Conservation (phyloP, 768 basidiomycete genomes). For the Dentipellis fragilis region DNA sequence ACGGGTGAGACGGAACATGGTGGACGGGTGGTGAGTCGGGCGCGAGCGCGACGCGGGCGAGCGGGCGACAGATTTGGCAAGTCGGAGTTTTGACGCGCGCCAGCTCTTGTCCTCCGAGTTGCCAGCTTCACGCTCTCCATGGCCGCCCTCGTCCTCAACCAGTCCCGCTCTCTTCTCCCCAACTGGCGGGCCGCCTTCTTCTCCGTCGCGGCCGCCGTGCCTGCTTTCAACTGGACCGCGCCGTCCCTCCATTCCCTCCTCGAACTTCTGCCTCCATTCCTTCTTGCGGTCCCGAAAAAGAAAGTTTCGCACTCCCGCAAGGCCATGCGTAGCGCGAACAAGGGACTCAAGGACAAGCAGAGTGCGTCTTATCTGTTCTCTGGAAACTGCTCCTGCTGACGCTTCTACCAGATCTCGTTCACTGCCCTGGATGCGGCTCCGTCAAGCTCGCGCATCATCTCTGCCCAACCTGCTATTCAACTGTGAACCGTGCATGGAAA, state of each 20-base stretch:
- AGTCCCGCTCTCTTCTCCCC: constrained; percentile 15
- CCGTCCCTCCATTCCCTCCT: constrained; percentile 37
- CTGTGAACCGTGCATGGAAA: constrained; percentile 58
- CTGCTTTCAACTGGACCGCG: constrained; percentile 22
- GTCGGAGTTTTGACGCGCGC: constrained; percentile 1
- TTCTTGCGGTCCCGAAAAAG: constrained; percentile 90
- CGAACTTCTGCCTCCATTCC: constrained; percentile 79
- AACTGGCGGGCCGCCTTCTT: too few relatives aligned
- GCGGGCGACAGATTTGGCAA: neutral
- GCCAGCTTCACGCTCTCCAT: constrained; percentile 17
- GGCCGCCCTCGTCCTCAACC: constrained; percentile 31
- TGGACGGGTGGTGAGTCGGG: constrained; percentile 15
- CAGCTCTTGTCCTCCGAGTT: neutral
- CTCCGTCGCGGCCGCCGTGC: neutral
- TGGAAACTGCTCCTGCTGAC: neutral
- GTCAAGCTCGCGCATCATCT: constrained; percentile 87
- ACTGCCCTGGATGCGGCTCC: constrained; percentile 83
- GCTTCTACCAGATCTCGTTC: constrained; percentile 61
- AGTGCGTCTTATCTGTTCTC: constrained; percentile 37
- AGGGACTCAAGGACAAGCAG: constrained; percentile 88
- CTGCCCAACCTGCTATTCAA: constrained; percentile 71
- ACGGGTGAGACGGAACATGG: constrained; percentile 72
- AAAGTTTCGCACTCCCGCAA: constrained; percentile 91
- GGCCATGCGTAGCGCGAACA: constrained; percentile 90
- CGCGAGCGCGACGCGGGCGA: neutral